These are phyloP conservation scores for Silene vulgaris DNA, from an alignment of 179 eudicot species.

Conservation along the genomic window DNA sequence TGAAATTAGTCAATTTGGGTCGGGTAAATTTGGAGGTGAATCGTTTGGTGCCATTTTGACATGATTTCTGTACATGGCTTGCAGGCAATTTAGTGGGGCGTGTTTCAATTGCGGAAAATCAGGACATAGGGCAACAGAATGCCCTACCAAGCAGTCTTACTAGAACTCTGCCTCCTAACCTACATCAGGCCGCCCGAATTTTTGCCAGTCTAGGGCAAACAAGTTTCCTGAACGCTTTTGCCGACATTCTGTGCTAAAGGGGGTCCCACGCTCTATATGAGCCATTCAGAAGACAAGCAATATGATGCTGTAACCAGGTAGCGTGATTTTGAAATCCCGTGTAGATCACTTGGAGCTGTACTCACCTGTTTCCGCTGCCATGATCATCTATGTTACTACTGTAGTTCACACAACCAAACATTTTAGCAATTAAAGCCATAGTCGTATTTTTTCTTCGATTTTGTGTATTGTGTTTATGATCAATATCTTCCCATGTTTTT, in stretches of 20 bases:
- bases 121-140: slow-evolving; percentile 90
- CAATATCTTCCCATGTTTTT: slow-evolving; percentile 24
- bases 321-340: slow-evolving; percentile 17
- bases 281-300: slow-evolving; percentile 6
- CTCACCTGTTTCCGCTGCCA: slow-evolving; percentile 6
- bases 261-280: background rate
- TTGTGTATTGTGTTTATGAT: slow-evolving; percentile 14
- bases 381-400: background rate
- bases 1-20: too few species aligned
- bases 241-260: slow-evolving; percentile 10
- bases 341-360: slow-evolving; percentile 13
- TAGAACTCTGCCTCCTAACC: slow-evolving; percentile 27
- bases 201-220: slow-evolving; percentile 6
- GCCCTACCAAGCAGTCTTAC: slow-evolving; percentile 59
- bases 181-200: slow-evolving; percentile 12
- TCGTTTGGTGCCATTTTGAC: too few species aligned
- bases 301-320: slow-evolving; percentile 16
- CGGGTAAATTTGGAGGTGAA: too few species aligned
- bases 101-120: slow-evolving; percentile 84
- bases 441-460: background rate
- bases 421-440: background rate
- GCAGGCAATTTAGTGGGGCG: slow-evolving; percentile 77
- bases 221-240: background rate
- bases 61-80: background rate
- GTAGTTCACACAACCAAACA: background rate